Evolutionary conservation across 2,329 filamentous ascomycete genomes (phyloP).

Genomic region (Xylariales sp.): DNA sequence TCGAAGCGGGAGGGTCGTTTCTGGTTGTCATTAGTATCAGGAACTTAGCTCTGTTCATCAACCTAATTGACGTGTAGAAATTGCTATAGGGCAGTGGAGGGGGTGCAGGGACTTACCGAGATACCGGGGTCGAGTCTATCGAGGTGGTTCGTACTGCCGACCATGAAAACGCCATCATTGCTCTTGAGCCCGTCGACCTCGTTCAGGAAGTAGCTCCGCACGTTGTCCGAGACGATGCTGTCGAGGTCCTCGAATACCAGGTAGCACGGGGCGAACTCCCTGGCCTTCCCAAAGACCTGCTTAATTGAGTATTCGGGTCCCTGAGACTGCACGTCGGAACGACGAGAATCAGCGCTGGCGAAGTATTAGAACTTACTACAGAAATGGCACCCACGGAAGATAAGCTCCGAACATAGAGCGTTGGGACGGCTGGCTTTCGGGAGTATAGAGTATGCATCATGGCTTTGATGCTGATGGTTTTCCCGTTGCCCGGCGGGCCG

Average conservation of each 20-base stretch:
- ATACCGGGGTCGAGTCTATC: conserved; percentile 64
- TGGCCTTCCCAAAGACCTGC: conserved; percentile 53
- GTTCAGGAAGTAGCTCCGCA: conserved; percentile 67
- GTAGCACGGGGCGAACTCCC: conserved; percentile 61
- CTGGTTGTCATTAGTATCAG: conserved; percentile 19
- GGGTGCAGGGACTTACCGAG: conserved; percentile 31
- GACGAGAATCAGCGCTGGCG: neutral
- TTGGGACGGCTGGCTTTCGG: conserved; percentile 49
- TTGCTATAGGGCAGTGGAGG: too few relatives aligned
- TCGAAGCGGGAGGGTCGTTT: conserved; percentile 65
- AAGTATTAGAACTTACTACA: conserved; percentile 26
- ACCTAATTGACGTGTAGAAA: too few relatives aligned
- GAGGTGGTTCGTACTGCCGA: conserved; percentile 62
- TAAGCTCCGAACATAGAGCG: conserved; percentile 53
- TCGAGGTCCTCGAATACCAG: conserved; percentile 71
- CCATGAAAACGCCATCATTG: conserved; percentile 68
- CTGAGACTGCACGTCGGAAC: conserved; percentile 34
- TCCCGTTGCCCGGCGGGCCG: conserved; percentile 59
- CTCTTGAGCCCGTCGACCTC: conserved; percentile 65
- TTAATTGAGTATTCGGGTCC: conserved; percentile 54
- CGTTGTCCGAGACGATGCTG: conserved; percentile 54
- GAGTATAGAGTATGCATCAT: conserved; percentile 59
- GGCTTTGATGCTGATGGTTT: conserved; percentile 66
- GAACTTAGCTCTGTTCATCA: neutral
- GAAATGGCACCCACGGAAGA: conserved; percentile 53